Base-by-base conservation (phyloP, 208 protist genomes). In the Leptomonas pyrrhocoris region DNA sequence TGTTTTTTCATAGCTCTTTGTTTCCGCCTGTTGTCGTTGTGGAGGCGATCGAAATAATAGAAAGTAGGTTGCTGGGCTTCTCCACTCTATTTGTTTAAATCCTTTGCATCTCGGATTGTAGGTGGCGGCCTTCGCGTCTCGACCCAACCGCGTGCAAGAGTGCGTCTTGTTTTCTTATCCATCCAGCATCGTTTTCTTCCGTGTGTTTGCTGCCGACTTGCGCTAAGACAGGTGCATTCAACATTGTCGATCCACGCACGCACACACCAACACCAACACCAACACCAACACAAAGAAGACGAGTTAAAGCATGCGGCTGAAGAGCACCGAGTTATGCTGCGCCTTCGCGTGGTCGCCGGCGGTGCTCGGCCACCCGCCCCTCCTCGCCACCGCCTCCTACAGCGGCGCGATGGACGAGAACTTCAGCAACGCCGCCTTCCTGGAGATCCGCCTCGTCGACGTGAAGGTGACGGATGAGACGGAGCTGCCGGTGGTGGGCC, bases 331-430 rank as follows among this genome's bases (percentile, higher is more conserved):
- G 13, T 45, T 82, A 38, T 90, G 84, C 74, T 86, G 84, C 58
- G 86, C 87, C 15, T 95, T 95, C 59, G 83, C 80, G 36, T 95
- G 90, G 90, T 85, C 84, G 31, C 90, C 90, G 36, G 67, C 66
- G 21, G 50, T 55, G 50, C 68, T 87, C 48, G 84, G 80, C 38
- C 83, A 73, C 16, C 79, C 83, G 12, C 73, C 86, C 12, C 84
- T 94, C 66, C 34, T 96, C 51, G 91, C 87, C 21, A 77, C 85
- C 16, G 91, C 87, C 16, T 88, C 83, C 16, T 83, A 89, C 62
- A 78, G 69, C 25, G 88, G 86, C 2, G 73, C 87, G 9, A 86
- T 93, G 75, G 77, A 86, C 46, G 87, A 94, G n/a, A 81, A 96
- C 68, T 94, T 94, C 65, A 81, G 70, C 71, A 83, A 68, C 74